Conservation (phyloP, 805 yeast species). For the Sugiyamaella lignohabitans region DNA sequence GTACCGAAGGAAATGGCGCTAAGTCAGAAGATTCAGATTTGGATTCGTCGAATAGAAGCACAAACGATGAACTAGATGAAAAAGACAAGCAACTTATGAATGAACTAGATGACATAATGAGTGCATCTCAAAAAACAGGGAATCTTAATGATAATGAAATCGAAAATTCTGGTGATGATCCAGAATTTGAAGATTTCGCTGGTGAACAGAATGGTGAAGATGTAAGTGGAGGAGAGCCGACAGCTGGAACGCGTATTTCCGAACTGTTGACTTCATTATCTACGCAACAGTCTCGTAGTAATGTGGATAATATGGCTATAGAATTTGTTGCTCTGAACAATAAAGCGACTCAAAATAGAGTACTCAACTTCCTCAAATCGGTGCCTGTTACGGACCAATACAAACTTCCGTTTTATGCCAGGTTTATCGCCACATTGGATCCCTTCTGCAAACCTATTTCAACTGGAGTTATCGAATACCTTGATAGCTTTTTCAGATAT, state of each 20-base stretch:
- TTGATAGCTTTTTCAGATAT: constrained; percentile 38
- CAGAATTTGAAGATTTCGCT: constrained; percentile 3
- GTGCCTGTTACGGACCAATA: constrained; percentile 36
- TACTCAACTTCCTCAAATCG: constrained; percentile 48
- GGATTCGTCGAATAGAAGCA: constrained; percentile 9
- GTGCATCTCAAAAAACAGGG: constrained; percentile 8
- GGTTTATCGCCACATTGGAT: constrained; percentile 62
- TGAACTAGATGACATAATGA: constrained; percentile 33
- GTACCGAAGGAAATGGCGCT: constrained; percentile 11
- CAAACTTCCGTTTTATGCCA: constrained; percentile 42
- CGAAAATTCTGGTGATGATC: constrained; percentile 34
- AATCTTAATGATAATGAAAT: constrained; percentile 31
- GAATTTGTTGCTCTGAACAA: constrained; percentile 45
- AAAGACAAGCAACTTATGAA: constrained; percentile 25
- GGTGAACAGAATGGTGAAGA: constrained; percentile 47
- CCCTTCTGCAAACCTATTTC: constrained; percentile 44
- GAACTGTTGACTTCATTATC: constrained; percentile 17
- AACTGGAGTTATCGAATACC: constrained; percentile 44
- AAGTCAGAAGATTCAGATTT: constrained; percentile 27
- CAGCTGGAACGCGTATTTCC: constrained; percentile 31
- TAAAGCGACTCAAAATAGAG: constrained; percentile 62
- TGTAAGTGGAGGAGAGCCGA: constrained; percentile 11
- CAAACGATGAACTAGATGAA: constrained; percentile 6
- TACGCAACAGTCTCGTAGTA: constrained; percentile 20
- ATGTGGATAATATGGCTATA: constrained; percentile 28